Base-by-base conservation (phyloP, 345 rosid species). In the Microthlaspi erraticum region DNA sequence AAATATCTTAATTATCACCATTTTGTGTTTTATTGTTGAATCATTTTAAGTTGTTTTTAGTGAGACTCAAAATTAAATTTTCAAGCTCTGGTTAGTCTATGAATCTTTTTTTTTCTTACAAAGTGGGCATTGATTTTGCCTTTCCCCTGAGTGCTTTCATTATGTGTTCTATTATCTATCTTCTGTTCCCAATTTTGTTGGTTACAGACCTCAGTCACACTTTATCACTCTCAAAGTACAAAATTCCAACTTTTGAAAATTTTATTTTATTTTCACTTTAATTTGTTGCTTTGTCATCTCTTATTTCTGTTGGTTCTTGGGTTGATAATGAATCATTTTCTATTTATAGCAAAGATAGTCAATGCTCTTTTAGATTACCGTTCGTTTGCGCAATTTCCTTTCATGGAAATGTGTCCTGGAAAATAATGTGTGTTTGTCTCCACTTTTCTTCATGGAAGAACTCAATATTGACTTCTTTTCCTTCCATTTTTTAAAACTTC, bases 21-120 rank as follows among this genome's bases (percentile, higher is more conserved):
- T 64, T 53, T 68, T 67, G 33, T 29, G 29, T 63, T 26, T 8
- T 33, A 33, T 1, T n/a, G 20, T 7, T 26, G 6, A 31, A 19
- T 17, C 31, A 29, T 31, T 44, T 68, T 71, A 63, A 68, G 67
- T 77, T 79, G 73, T 66, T 83, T 84, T 81, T 74, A 37, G 77
- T 80, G 80, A 81, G 65, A 37, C 31, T 48, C 76, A 60, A 29
- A 34, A 45, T 32, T 19, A 55, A 54, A 39, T 16, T 38, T 63
- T 62, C 58, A 46, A 61, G 46, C 31, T 45, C 63, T 32, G 17
- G 39, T 61, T 59, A 60, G 39, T 45, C 23, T 44, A 58, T 33
- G 57, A 23, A 52, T 12, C 23, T 33, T 18, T 31, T 56, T 45
- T 44, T 17, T 8, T 7, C 10, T 48, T 48, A 18, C 44, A 60